These are phyloP conservation scores for Fusarium begoniae DNA, from an alignment of 2,329 filamentous ascomycete genomes.

Conservation along the genomic window DNA sequence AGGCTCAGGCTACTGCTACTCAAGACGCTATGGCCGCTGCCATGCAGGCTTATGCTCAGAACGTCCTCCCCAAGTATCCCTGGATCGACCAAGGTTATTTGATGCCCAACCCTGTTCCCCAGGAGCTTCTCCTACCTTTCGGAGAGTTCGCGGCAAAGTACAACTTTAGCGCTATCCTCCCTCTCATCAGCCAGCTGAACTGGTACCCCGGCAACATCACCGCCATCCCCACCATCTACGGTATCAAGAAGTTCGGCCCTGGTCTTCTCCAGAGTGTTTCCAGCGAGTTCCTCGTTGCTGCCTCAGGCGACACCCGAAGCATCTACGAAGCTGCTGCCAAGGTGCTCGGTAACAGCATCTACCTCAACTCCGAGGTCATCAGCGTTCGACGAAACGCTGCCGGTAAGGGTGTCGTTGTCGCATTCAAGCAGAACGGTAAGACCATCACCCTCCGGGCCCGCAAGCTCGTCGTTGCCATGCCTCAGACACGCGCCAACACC, in stretches of 20 bases:
- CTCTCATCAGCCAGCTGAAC: slow-evolving; percentile 23
- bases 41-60: slow-evolving; percentile 4
- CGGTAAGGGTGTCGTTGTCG: neutral
- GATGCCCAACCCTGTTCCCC: slow-evolving; percentile 17
- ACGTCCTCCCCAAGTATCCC: slow-evolving; percentile 24
- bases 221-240: slow-evolving; percentile 26
- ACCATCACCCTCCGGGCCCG: slow-evolving; percentile 2
- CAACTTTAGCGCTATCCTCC: slow-evolving; percentile 19
- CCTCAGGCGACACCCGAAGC: slow-evolving; percentile 14
- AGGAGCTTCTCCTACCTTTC: slow-evolving; percentile 31
- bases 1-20: neutral
- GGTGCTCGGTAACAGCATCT: neutral
- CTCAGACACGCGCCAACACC: slow-evolving; percentile 24
- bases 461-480: slow-evolving; percentile 32
- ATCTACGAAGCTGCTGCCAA: slow-evolving; percentile 21
- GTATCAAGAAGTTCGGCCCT: slow-evolving; percentile 31
- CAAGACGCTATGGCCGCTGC: slow-evolving; percentile 9
- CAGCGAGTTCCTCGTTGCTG: slow-evolving; percentile 9
- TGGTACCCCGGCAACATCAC: slow-evolving; percentile 34
- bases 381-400: neutral
- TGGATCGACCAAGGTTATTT: slow-evolving; percentile 38
- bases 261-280: slow-evolving; percentile 13
- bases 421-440: neutral
- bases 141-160: slow-evolving; percentile 26
- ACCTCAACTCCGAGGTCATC: slow-evolving; percentile 21